Evolutionary conservation across 805 yeast genomes (phyloP), one percentile per base, ranked within the genome.

Genomic region (Barnettozyma vustinii): DNA sequence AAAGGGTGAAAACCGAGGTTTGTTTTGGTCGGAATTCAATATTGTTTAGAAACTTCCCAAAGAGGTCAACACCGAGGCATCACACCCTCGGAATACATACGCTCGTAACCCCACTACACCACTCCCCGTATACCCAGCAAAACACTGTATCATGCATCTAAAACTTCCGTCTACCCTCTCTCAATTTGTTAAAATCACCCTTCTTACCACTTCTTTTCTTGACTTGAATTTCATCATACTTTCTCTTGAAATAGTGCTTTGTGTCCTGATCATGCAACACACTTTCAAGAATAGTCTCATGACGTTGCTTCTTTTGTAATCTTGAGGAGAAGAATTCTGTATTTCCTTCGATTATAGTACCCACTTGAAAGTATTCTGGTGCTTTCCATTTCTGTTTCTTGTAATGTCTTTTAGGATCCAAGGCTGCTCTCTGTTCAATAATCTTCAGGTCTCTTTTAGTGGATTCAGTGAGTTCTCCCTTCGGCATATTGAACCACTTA

Each of bases 321-420:
- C 95, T 74, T 5, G 80, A 70, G 36, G 83, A 78, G 69, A 74
- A 87, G 65, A 75, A 88, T 63, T 92, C 97, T 2, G 87, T 75
- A 54, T 83, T 81, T 40, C 90, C 92, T 57, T 86, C 94, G 23
- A 91, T 67, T 35, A 94, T 79, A 0, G 97, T 90, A 15, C 99
- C 99, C 57, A 87, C 78, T 50, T 92, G 94, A 64, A 94, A 90
- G 55, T 74, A 80, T 59, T 86, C 87, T 42, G 96, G 92, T 8
- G 76, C 74, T 44, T 74, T 75, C 85, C 90, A 84, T 52, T 81
- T 81, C 51, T 85, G 94, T 64, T 87, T 88, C 68, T 87, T 89
- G 69, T 94, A 94, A 68, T 89, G 96, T 58, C 97, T 79, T 69
- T 94, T 94, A 8, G 97, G 98, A 63, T 94, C 98, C 53, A 94